Percentiles rank a stretch among this genome's conserved stretches.
phyloP scores from a whole-genome alignment of 225 moss, liverwort and hornwort species.

The Polytrichum commune region DNA sequence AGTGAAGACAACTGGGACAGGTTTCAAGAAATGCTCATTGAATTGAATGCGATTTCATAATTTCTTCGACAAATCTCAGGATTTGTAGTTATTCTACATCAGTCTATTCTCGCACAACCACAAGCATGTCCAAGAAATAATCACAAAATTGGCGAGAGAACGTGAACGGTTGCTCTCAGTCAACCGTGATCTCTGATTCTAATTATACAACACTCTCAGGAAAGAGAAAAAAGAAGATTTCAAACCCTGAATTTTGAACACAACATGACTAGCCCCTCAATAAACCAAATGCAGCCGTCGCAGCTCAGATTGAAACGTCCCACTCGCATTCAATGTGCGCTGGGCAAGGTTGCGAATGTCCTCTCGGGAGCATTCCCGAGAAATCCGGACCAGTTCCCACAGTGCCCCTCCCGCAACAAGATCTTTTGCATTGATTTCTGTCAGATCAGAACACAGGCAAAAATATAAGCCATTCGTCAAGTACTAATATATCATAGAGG shows the following conservation, averaged over 20 bases:
- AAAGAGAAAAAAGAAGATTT: slow-evolving; percentile 12
- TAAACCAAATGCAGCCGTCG: slow-evolving; percentile 60
- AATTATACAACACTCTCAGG: slow-evolving; percentile 50
- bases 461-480: neutral
- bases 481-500: neutral
- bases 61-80: no score
- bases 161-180: no score
- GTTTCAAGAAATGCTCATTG: no score
- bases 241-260: slow-evolving; percentile 15
- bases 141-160: no score
- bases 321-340: slow-evolving; percentile 74
- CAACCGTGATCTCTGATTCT: slow-evolving; percentile 24
- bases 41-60: no score
- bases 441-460: slow-evolving; percentile 12
- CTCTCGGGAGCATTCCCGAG: slow-evolving; percentile 83
- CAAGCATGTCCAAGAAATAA: no score
- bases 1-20: no score
- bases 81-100: no score
- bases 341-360: slow-evolving; percentile 86
- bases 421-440: slow-evolving; percentile 85
- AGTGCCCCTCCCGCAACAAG: slow-evolving; percentile 82
- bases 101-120: no score
- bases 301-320: slow-evolving; percentile 75
- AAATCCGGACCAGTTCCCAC: slow-evolving; percentile 84
- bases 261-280: slow-evolving; percentile 19